Evolutionary conservation across 495 filamentous ascomycete genomes (phyloP), one percentile per base, ranked within the genome.

Genomic region (Tuber brumale): DNA sequence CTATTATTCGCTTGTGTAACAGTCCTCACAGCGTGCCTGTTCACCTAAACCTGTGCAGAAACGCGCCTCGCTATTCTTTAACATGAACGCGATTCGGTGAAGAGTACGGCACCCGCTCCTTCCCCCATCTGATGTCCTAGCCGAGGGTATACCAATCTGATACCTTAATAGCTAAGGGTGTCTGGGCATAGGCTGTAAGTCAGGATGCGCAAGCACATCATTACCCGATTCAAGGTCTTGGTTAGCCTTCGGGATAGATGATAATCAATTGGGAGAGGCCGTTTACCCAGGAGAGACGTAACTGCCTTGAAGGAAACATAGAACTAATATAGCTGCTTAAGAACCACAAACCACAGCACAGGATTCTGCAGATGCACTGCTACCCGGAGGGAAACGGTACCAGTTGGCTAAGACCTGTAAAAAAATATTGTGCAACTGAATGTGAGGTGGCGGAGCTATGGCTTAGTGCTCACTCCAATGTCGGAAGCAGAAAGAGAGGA

Each of bases 1-100:
- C 57, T 66, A 66, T 66, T 5, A 66, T 66, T 66, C 57, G 57
- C 57, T 66, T 18, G 57, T 66, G 57, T 66, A 35, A 66, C 57
- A 35, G 27, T 12, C 23, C 10, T 10, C 48, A 7, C 0, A 23
- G 48, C 23, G 27, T 57, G 8, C 4, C 48, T 14, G 48, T 35
- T 3, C 10, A 18, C 57, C 27, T 35, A 27, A 31, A 18, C 14
- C 18, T 18, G 57, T 66, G 57, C 57, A 66, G 57, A 18, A 66
- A 35, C 31, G 57, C 27, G 31, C 4, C 57, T 31, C 14, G 57
- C 57, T 66, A 16, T 27, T 35, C 57, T 66, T 35, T 18, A 19
- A 7, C 27, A 31, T 16, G 57, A 35, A 66, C 12, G 14, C 27
- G 27, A n/a, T 57, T 27, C 57, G 57, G 57, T 16, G 27, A 66